Percentiles rank a stretch among this genome's conserved stretches.
Conservation (phyloP, 2,329 filamentous ascomycete genomes). For the Aspergillus japonicus region DNA sequence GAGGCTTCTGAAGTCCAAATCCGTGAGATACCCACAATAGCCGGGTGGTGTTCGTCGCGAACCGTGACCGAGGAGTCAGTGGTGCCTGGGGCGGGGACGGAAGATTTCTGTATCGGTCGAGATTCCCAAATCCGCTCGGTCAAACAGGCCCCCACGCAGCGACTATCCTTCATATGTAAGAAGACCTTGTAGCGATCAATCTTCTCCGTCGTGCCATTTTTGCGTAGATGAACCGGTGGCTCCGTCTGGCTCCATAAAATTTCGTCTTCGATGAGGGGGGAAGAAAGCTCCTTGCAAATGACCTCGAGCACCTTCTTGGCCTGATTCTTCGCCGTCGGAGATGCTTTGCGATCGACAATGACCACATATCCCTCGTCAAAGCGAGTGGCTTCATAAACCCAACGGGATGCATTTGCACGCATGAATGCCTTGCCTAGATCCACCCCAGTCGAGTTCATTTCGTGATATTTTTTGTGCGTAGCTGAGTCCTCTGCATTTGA, state of each 20-base stretch:
- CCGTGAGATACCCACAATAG: slow-evolving; percentile 61
- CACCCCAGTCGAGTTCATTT: slow-evolving; percentile 60
- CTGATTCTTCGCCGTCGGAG: slow-evolving; percentile 50
- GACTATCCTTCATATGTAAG: slow-evolving; percentile 60
- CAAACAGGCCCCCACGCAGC: slow-evolving; percentile 62
- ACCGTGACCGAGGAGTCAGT: slow-evolving; percentile 48
- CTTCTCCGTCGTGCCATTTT: slow-evolving; percentile 35
- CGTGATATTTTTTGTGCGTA: slow-evolving; percentile 64
- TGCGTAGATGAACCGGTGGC: slow-evolving; percentile 39
- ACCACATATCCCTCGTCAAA: slow-evolving; percentile 55
- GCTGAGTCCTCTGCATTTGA: slow-evolving; percentile 61
- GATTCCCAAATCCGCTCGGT: slow-evolving; percentile 61
- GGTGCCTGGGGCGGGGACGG: slow-evolving; percentile 16
- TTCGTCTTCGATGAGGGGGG: slow-evolving; percentile 58
- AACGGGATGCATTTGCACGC: slow-evolving; percentile 51
- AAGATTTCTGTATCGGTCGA: slow-evolving; percentile 46
- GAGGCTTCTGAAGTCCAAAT: slow-evolving; percentile 63
- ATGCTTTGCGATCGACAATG: slow-evolving; percentile 57
- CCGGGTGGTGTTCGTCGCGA: slow-evolving; percentile 44
- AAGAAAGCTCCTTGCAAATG: slow-evolving; percentile 62
- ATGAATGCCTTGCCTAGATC: slow-evolving; percentile 60
- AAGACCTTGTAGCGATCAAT: slow-evolving; percentile 59
- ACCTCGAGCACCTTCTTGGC: slow-evolving; percentile 60
- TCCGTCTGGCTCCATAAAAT: slow-evolving; percentile 55
- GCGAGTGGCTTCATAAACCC: slow-evolving; percentile 52